Evolutionary conservation across 805 yeast genomes (phyloP).

Genomic region (Metschnikowia dekortorum): DNA sequence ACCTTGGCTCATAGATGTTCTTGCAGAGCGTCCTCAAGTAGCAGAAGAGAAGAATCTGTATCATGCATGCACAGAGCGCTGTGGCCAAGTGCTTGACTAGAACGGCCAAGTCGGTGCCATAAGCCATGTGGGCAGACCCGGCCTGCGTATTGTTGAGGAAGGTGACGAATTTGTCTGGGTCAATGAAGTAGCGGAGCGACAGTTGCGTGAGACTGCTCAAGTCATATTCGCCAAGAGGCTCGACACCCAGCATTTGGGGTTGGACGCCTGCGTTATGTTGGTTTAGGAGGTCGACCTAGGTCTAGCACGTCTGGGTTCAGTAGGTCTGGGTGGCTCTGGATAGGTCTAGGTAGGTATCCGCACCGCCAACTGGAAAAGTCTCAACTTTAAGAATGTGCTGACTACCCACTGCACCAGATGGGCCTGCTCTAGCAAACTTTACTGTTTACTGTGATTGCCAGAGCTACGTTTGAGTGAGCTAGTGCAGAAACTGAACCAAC

Average conservation of each 20-base stretch:
- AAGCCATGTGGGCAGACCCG: slow-evolving; percentile 54
- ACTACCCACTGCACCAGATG: too few relatives aligned
- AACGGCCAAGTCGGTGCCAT: slow-evolving; percentile 54
- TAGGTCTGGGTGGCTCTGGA: background rate
- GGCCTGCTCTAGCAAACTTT: too few relatives aligned
- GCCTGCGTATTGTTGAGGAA: slow-evolving; percentile 52
- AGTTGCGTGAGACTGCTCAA: slow-evolving; percentile 17
- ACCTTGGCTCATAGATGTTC: slow-evolving; percentile 52
- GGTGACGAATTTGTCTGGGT: slow-evolving; percentile 26
- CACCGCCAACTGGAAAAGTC: too few relatives aligned
- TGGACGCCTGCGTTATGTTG: background rate
- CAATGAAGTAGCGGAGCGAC: slow-evolving; percentile 26
- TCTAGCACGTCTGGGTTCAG: background rate
- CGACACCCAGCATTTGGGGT: background rate
- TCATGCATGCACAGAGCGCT: slow-evolving; percentile 48
- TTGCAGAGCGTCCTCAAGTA: slow-evolving; percentile 29
- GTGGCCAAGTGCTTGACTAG: slow-evolving; percentile 53
- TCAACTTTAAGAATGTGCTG: too few relatives aligned
- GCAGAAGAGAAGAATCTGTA: slow-evolving; percentile 47
- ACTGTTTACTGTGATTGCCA: too few relatives aligned
- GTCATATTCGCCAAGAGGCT: slow-evolving; percentile 10
- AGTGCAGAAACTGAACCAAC: too few relatives aligned
- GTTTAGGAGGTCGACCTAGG: background rate
- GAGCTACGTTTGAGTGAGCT: too few relatives aligned
- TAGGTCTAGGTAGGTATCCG: too few relatives aligned